A percentile compares a stretch with the other conserved stretches of the same genome.
Conservation (phyloP, 768 basidiomycete genomes). For the Tubosaeta sp. region DNA sequence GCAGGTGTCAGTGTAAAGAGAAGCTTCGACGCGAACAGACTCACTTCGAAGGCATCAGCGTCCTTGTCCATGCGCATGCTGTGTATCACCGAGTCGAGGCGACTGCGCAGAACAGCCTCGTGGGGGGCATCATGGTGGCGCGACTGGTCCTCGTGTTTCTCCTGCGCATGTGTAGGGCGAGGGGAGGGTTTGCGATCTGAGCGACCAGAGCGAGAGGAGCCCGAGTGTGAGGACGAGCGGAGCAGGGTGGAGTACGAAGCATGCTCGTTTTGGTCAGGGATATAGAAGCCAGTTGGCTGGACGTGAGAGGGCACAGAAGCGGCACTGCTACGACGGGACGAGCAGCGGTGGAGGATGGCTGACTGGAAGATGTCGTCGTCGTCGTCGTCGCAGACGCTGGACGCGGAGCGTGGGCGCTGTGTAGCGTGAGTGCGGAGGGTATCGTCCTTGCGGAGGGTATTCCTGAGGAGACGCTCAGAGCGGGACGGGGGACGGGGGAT, state of each 20-base stretch:
- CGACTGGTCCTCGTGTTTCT: slow-evolving; percentile 19
- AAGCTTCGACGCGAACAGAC: slow-evolving; percentile 11
- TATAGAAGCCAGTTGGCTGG: slow-evolving; percentile 20
- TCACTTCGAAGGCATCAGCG: slow-evolving; percentile 19
- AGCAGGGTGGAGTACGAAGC: slow-evolving; percentile 21
- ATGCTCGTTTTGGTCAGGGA: slow-evolving; percentile 32
- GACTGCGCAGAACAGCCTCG: slow-evolving; percentile 49
- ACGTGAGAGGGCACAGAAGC: slow-evolving; percentile 12
- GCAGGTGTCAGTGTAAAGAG: slow-evolving; percentile 17
- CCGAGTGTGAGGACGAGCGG: slow-evolving; percentile 26
- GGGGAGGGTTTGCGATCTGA: slow-evolving; percentile 19
- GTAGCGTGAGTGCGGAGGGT: slow-evolving; percentile 31
- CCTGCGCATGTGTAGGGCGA: slow-evolving; percentile 8
- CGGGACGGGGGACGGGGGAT: slow-evolving; percentile 41
- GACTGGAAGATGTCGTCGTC: slow-evolving; percentile 28
- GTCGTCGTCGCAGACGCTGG: slow-evolving; percentile 21
- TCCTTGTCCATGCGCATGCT: slow-evolving; percentile 27
- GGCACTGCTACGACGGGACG: slow-evolving; percentile 20
- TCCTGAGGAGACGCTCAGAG: slow-evolving; percentile 53
- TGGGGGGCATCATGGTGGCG: slow-evolving; percentile 39
- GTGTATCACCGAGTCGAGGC: slow-evolving; percentile 50
- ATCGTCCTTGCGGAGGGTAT: slow-evolving; percentile 50
- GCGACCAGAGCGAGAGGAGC: slow-evolving; percentile 23
- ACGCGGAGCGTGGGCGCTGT: slow-evolving; percentile 24
- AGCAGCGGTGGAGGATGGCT: slow-evolving; percentile 23